phyloP scores from a whole-genome alignment of 345 rosid genomes.

The Boechera divaricarpa region DNA sequence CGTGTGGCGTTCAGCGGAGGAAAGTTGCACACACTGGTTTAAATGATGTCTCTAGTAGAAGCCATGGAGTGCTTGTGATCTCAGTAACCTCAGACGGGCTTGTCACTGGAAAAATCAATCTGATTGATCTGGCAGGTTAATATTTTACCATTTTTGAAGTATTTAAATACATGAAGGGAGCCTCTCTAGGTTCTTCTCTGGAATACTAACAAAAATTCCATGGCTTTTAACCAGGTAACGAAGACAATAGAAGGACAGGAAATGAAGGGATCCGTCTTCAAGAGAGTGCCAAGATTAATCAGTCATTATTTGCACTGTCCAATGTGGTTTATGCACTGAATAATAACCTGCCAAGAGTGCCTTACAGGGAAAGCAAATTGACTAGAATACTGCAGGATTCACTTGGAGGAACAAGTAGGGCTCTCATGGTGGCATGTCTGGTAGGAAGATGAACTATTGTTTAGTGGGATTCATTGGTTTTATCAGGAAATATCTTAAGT shows the following conservation, averaged over 20 bases:
- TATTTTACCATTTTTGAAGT: not conserved
- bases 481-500: not conserved
- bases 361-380: constrained; percentile 93
- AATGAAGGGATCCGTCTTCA: constrained; percentile 86
- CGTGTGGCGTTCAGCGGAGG: constrained; percentile 66
- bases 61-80: constrained; percentile 91
- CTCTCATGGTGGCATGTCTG: constrained; percentile 92
- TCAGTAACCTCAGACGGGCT: constrained; percentile 52
- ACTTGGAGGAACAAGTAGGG: constrained; percentile 83
- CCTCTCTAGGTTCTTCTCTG: not conserved
- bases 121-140: constrained; percentile 91
- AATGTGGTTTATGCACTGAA: constrained; percentile 91
- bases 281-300: constrained; percentile 92
- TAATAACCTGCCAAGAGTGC: constrained; percentile 68
- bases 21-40: constrained; percentile 85
- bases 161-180: not conserved
- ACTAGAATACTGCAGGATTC: constrained; percentile 95
- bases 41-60: constrained; percentile 90
- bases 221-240: constrained; percentile 62
- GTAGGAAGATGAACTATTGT: constrained; percentile 46
- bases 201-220: not conserved
- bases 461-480: not conserved
- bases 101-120: constrained; percentile 77
- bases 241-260: constrained; percentile 87
- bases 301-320: constrained; percentile 85